Evolutionary conservation across 2,329 filamentous ascomycete genomes (phyloP), one percentile per base, ranked within the genome.

Genomic region (Fusarium sp.): DNA sequence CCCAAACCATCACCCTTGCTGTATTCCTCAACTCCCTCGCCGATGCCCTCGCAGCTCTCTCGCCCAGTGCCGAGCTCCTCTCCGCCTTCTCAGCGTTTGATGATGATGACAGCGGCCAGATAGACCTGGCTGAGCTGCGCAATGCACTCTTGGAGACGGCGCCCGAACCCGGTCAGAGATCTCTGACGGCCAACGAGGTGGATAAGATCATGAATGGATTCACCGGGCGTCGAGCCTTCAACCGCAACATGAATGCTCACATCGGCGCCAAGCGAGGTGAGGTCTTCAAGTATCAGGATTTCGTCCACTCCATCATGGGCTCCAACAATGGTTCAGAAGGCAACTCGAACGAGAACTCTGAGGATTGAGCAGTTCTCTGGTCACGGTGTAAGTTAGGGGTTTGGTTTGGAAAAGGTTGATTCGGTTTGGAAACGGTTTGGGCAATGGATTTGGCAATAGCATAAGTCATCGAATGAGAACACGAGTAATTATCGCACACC

Each of bases 71-170:
- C 18, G 97, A 99, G 80, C 88, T 99, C 11, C 86, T 95, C 22
- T 96, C 95, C 2, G 97, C 97, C 0, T 96, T 99, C 76, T 95
- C 95, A 3, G 97, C 97, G 0, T 98, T 98, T 80, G 97, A 99
- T 80, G 94, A 97, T 71, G 95, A 97, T 73, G 97, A 99, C 81
- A 97, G 94, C 78, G 97, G 97, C 4, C 95, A 98, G 82, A 91
- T 98, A 42, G 95, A 98, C 80, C 85, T 97, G 22, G 89, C 86
- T 0, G 95, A 98, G 82, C 84, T 99, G 71, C 91, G 93, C 54
- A 94, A 97, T 76, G 95, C 96, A 0, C 82, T 99, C 52, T 84
- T 98, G 45, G 90, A 95, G 74, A 98, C 95, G 1, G 91, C 91
- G 0, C 94, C 95, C 0, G 95, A 97, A 75, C 87, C 90, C 0